Evolutionary conservation across 768 basidiomycete genomes (phyloP), one percentile per base, ranked within the genome.

Genomic region (Glaciozyma martinii): DNA sequence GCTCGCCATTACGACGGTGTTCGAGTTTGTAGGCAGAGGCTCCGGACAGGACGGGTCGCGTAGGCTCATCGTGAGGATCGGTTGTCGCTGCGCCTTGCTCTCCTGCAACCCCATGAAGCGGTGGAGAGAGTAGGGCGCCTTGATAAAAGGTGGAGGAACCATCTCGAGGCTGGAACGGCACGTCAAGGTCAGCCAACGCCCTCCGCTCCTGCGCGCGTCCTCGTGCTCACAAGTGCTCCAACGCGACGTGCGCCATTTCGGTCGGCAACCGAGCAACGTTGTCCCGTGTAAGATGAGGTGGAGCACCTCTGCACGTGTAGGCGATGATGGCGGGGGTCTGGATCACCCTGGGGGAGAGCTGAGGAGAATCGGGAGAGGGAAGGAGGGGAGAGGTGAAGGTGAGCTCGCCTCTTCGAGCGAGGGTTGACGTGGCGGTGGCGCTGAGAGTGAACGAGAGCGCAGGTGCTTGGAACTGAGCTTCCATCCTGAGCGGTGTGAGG

Each of bases 151-250:
- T 0, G 67, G 63, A 15, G 25, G 13, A 1, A 13, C 15, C 21
- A 18, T 37, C 32, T 61, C 60, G n/a, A 61, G 21, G 10, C 47
- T 52, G 40, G 21, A 49, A 3, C 29, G 27, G 25, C 43, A 33
- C 27, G 9, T 6, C 40, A 29, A 21, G 30, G 13, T 43, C 16
- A 55, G 61, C 53, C 33, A 27, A 8, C 12, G 3, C 25, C 27
- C 50, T 52, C 50, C n/a, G 10, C n/a, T n/a, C 8, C 50, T 1
- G 15, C 21, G 12, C 8, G 18, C 32, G 21, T 44, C 33, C 15
- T 23, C 40, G 43, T 40, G 49, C 63, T 55, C 30, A 68, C 67
- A 69, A 54, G 42, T 69, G 67, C 54, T 65, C 67, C 40, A 66
- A n/a, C 27, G 62, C 43, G 42, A 68, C 43, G 32, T 65, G 55